Evolutionary conservation across 805 yeast genomes (phyloP).

Genomic region (Metschnikowia shivogae): DNA sequence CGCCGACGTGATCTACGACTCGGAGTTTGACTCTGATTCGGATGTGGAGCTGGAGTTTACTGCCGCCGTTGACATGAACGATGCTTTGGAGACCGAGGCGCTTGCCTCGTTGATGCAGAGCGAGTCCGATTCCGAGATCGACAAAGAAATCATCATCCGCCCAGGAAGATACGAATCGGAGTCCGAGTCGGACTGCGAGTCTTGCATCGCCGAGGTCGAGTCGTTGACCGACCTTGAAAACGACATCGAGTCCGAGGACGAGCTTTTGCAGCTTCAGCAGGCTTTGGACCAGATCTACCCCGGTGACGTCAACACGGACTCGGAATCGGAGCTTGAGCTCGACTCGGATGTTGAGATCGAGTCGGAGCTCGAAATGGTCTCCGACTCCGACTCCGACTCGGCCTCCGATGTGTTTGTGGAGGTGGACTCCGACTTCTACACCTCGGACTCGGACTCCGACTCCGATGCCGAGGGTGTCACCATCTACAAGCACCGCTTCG

Average conservation of each 20-base stretch:
- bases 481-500: slow-evolving; percentile 39
- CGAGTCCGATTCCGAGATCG: slow-evolving; percentile 19
- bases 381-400: slow-evolving; percentile 9
- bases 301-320: slow-evolving; percentile 3
- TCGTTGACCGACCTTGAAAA: too few species aligned
- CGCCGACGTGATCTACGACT: slow-evolving; percentile 10
- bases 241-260: slow-evolving; percentile 32
- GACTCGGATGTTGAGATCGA: too few species aligned
- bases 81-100: slow-evolving; percentile 35
- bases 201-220: slow-evolving; percentile 16
- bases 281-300: slow-evolving; percentile 13
- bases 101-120: slow-evolving; percentile 25
- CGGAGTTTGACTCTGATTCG: slow-evolving; percentile 21
- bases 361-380: slow-evolving; percentile 9
- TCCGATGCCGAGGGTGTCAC: slow-evolving; percentile 40
- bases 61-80: slow-evolving; percentile 34
- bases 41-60: slow-evolving; percentile 15
- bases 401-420: slow-evolving; percentile 24
- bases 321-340: slow-evolving; percentile 4
- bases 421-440: slow-evolving; percentile 27
- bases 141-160: slow-evolving; percentile 7
- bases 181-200: slow-evolving; percentile 24
- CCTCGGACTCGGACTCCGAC: slow-evolving; percentile 22
- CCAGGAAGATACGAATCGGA: slow-evolving; percentile 6
- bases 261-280: slow-evolving; percentile 20